Evolutionary conservation across 2,329 filamentous ascomycete species (phyloP), one percentile per base, ranked within the genome.

Genomic region (Colletotrichum sp.): DNA sequence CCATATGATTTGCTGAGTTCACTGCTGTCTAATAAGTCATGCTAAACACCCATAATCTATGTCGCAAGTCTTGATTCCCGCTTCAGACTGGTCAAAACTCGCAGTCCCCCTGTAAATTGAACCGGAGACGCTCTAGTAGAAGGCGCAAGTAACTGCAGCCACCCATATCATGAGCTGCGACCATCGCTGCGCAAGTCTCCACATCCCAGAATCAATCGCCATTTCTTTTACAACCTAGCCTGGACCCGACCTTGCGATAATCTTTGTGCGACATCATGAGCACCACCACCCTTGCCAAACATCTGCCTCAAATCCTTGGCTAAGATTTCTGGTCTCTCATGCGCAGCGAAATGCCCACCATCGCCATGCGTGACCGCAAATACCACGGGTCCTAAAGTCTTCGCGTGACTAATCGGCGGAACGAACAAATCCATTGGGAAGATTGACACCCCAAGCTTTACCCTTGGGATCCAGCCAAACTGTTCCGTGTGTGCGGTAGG

Each of bases 301-400:
- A 93, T 93, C 8, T 84, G 85, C 77, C 85, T 85, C 71, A 93
- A 76, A 80, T 93, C 92, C 4, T 82, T 82, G 0, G 85, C 88
- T 28, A 93, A 82, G 7, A 86, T 82, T 26, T 90, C 85, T 0
- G 92, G 92, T 26, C 84, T 84, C 82, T 94, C 92, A 79, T 88
- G 89, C 0, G 92, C 89, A 3, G 90, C 91, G 79, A 93, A 93
- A 81, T 93, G 92, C 0, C 92, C 92, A 0, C 91, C 91, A 9
- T 85, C 85, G 2, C 86, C 81, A 66, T 91, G 87, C 7, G 83
- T 79, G 18, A 84, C 86, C 78, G 92, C 89, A 67, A 90, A 91
- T 0, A 93, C 92, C 0, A 94, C 87, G 0, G 89, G 85, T 5
- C 92, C 93, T 9, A 94, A 81, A 0, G 90, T 91, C n/a, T 85